Evolutionary conservation across 2,329 filamentous ascomycete species (phyloP).

Genomic region (Pyricularia sp.): DNA sequence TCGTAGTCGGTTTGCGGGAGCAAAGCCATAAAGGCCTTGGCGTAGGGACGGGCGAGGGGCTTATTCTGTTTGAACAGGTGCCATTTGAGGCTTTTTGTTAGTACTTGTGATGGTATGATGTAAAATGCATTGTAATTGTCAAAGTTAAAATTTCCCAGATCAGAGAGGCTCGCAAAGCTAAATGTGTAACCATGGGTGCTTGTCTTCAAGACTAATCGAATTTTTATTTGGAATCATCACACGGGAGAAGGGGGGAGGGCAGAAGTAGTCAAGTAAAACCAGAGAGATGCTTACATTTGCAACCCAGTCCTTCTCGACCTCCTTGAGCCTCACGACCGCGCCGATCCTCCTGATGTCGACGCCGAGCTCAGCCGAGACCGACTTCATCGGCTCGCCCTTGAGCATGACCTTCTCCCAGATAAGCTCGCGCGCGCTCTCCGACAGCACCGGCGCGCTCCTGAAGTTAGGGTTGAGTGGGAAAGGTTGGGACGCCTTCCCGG

Average conservation of each 20-base stretch:
- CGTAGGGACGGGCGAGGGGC: constrained; percentile 62
- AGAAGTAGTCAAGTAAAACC: constrained; percentile 4
- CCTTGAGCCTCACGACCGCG: constrained; percentile 73
- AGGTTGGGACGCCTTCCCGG: constrained; percentile 23
- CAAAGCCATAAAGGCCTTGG: constrained; percentile 65
- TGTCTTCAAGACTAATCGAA: constrained; percentile 99
- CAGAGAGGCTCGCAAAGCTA: constrained; percentile 67
- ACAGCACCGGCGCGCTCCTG: constrained; percentile 57
- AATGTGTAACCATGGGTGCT: constrained; percentile 69
- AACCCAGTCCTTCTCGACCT: constrained; percentile 69
- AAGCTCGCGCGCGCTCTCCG: constrained; percentile 56
- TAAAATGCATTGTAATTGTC: background rate
- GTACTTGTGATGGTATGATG: constrained; percentile 7
- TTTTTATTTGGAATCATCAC: constrained; percentile 53
- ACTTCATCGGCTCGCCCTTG: constrained; percentile 56
- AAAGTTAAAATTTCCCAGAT: constrained; percentile 16
- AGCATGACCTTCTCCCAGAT: constrained; percentile 58
- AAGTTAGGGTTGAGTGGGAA: constrained; percentile 67
- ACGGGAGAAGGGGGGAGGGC: constrained; percentile 9
- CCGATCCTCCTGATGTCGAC: constrained; percentile 76
- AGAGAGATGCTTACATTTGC: constrained; percentile 49
- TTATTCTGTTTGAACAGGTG: constrained; percentile 47
- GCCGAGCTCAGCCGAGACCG: constrained; percentile 62
- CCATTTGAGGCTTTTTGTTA: background rate
- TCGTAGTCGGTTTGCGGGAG: constrained; percentile 50